Percentiles rank a stretch among this genome's conserved stretches.
Conservation (phyloP, 495 filamentous ascomycete species). For the Tuber calosporum region DNA sequence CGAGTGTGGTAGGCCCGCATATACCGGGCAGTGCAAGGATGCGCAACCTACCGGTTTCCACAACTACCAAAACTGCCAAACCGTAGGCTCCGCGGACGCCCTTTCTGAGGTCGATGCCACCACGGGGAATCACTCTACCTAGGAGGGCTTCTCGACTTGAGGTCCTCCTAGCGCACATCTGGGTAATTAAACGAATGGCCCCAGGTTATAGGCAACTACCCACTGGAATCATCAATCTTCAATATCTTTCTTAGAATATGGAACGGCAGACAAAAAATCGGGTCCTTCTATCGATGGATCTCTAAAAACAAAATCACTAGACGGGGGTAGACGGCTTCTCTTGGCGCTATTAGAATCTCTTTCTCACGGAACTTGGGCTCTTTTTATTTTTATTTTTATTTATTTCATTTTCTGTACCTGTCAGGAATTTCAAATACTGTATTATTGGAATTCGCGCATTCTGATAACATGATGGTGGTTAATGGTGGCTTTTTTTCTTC, state of each 20-base stretch:
- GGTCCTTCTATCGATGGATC: background rate
- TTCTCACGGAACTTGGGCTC: background rate
- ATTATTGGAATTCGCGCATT: background rate
- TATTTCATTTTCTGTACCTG: background rate
- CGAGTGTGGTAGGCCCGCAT: conserved; percentile 6
- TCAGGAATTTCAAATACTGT: background rate
- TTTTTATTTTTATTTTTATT: background rate
- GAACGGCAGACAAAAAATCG: background rate
- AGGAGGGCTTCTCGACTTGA: background rate
- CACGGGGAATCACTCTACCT: background rate
- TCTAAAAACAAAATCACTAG: background rate
- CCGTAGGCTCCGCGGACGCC: background rate
- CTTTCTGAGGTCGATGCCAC: background rate
- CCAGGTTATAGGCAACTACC: background rate
- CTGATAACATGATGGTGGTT: background rate
- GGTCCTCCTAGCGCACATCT: background rate
- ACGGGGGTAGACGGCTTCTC: background rate
- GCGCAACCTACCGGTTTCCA: background rate
- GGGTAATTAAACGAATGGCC: background rate
- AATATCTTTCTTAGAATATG: background rate
- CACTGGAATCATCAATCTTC: background rate
- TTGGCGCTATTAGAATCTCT: background rate
- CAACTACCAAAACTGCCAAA: background rate
- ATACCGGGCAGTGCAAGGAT: no score
- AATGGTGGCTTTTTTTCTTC: background rate